Base-by-base conservation (phyloP, 345 rosid genomes). In the Pistacia vera region DNA sequence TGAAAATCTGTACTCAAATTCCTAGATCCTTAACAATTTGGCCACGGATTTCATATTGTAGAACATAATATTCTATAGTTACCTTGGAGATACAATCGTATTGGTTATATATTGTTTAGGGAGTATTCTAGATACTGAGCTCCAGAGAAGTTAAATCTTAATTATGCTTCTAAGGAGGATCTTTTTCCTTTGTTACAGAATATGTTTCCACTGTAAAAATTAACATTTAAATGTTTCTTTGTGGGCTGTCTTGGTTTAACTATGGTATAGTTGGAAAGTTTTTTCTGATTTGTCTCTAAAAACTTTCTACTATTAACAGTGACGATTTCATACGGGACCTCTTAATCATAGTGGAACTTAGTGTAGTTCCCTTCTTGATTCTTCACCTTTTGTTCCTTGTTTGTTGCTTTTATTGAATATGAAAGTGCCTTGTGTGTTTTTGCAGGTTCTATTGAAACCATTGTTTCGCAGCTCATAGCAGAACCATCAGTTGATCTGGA, bases 381-480 rank as follows among this genome's bases (percentile, higher is more conserved):
- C 35, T 58, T 61, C 16, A 30, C 66, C 25, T 58, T 44, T 70
- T 41, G 25, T 66, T 71, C 49, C 56, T 38, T 55, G 18, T 8
- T 16, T 73, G n/a, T n/a, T 80, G 67, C 52, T 59, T 73, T 49
- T 71, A 8, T 38, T 68, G 56, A 64, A 20, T 60, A 8, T 65
- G 44, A 38, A 38, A 38, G 44, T 38, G 44, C 44, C 56, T 20
- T 68, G 64, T n/a, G 7, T 79, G 30, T 72, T 11, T 51, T 75
- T 86, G 66, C 89, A 96, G 99, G 92, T 83, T 86, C 88, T 96
- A 49, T 71, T 92, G 79, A 96, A 92, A 79, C 98, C 98, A 75
- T 93, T 49, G 87, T 90, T 63, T 90, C 93, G 66, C 98, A 93
- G 87, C 89, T 96, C 68, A 82, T 74, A 49, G 71, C 66, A 17